Evolutionary conservation across 495 filamentous ascomycete genomes (phyloP).

Genomic region (Penicillium coprophilum): DNA sequence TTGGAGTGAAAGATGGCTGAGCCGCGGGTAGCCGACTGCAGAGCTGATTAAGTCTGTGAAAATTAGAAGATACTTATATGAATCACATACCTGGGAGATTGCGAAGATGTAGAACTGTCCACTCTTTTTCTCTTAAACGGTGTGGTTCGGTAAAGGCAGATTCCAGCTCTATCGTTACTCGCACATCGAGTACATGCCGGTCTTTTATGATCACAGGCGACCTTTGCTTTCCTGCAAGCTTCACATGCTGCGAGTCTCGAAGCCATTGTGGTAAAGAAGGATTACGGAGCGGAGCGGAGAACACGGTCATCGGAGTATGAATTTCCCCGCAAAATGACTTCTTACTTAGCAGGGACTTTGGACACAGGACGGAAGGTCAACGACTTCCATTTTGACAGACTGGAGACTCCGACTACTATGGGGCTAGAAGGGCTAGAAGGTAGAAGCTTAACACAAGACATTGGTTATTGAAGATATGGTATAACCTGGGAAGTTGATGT

Average conservation of each 20-base stretch:
- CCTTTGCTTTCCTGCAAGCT: slow-evolving; percentile 42
- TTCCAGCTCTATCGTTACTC: slow-evolving; percentile 20
- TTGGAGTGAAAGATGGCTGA: slow-evolving; percentile 24
- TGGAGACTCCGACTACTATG: not conserved
- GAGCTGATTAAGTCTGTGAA: slow-evolving; percentile 11
- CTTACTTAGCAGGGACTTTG: no score
- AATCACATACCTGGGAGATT: slow-evolving; percentile 4
- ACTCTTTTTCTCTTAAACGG: slow-evolving; percentile 38
- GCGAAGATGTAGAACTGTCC: slow-evolving; percentile 18
- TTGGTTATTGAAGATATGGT: not conserved
- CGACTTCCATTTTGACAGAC: not conserved
- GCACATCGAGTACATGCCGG: slow-evolving; percentile 43
- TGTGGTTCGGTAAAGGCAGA: slow-evolving; percentile 42
- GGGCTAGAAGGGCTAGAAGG: no score
- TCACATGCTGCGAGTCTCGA: slow-evolving; percentile 39
- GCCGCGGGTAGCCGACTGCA: slow-evolving; percentile 9
- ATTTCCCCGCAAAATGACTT: not conserved
- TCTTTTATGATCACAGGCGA: slow-evolving; percentile 42
- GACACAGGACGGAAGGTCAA: no score
- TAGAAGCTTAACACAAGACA: not conserved
- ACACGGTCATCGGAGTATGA: slow-evolving; percentile 4
- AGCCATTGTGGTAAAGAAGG: slow-evolving; percentile 21
- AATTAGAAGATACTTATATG: slow-evolving; percentile 3
- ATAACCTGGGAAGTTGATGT: not conserved
- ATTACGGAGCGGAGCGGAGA: slow-evolving; percentile 17